phyloP scores from a whole-genome alignment of 2,329 filamentous ascomycete species.

The Calonectria naviculata region DNA sequence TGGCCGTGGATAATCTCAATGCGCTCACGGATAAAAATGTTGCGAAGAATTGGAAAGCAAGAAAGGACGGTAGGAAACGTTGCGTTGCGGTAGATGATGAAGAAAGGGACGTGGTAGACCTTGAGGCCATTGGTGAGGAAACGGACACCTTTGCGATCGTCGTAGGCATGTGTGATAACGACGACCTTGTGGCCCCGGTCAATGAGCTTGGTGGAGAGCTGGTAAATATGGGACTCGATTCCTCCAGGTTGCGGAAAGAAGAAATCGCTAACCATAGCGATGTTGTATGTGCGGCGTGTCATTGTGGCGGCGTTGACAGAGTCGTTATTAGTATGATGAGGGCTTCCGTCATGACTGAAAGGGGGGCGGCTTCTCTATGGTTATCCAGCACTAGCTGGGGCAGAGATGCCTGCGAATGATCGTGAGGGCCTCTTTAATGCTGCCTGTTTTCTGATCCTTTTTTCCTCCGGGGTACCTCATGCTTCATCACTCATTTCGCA shows the following conservation, averaged over 20 bases:
- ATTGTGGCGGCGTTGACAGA: slow-evolving; percentile 49
- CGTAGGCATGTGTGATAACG: slow-evolving; percentile 95
- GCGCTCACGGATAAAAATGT: slow-evolving; percentile 92
- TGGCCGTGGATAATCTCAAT: slow-evolving; percentile 99
- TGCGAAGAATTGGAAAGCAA: slow-evolving; percentile 97
- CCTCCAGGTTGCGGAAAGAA: slow-evolving; percentile 98
- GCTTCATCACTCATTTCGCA: slow-evolving; percentile 3
- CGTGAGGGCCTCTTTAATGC: not conserved
- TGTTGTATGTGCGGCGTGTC: slow-evolving; percentile 71
- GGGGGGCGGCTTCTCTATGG: not conserved
- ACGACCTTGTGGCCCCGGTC: slow-evolving; percentile 98
- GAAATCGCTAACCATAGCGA: slow-evolving; percentile 97
- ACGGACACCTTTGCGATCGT: slow-evolving; percentile 89
- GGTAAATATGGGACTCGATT: slow-evolving; percentile 98
- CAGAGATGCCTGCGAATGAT: not conserved
- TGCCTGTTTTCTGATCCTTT: not conserved
- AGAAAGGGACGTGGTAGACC: slow-evolving; percentile 96
- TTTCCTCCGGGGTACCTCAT: not conserved
- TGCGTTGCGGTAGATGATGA: slow-evolving; percentile 92
- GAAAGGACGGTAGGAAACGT: slow-evolving; percentile 98
- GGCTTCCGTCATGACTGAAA: slow-evolving; percentile 27
- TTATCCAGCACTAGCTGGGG: slow-evolving; percentile 24
- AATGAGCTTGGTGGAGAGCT: slow-evolving; percentile 94
- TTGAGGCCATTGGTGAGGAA: slow-evolving; percentile 98
- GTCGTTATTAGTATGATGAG: slow-evolving; percentile 12